These are phyloP conservation scores for Camelina hispida DNA, from an alignment of 345 rosid species.

Conservation along the genomic window DNA sequence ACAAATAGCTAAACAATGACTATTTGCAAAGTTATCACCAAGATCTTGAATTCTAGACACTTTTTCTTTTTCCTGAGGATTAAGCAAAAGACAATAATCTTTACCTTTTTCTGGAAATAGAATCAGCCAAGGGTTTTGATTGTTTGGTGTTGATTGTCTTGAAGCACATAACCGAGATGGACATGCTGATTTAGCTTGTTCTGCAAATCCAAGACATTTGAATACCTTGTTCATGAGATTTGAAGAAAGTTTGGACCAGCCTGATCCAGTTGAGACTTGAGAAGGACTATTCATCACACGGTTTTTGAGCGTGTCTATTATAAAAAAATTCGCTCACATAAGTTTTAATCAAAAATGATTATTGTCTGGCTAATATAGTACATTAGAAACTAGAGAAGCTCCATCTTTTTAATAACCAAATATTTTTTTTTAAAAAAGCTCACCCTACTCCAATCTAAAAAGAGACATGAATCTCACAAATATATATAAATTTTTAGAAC, in stretches of 20 bases:
- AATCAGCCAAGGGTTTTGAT: conserved; percentile 21
- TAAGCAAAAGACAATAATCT: conserved; percentile 22
- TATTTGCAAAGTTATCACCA: neutral
- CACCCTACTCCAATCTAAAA: neutral
- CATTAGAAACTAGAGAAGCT: neutral
- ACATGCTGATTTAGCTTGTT: conserved; percentile 27
- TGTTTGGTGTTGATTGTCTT: neutral
- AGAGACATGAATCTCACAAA: neutral
- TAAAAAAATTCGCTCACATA: neutral
- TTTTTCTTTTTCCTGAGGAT: conserved; percentile 11
- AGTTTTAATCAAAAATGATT: neutral
- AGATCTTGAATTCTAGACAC: conserved; percentile 7
- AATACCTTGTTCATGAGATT: conserved; percentile 9
- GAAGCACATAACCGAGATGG: neutral
- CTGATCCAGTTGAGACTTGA: neutral
- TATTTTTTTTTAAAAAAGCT: neutral
- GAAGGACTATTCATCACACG: conserved; percentile 4
- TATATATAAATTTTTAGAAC: neutral
- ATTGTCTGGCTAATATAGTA: neutral
- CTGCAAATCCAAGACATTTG: conserved; percentile 8
- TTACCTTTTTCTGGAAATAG: conserved; percentile 12
- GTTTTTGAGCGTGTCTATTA: neutral
- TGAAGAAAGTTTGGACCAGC: conserved; percentile 13
- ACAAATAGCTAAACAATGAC: neutral
- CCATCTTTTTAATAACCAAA: neutral